Evolutionary conservation across 2,329 filamentous ascomycete species (phyloP).

Genomic region (Alternaria ethzedia): DNA sequence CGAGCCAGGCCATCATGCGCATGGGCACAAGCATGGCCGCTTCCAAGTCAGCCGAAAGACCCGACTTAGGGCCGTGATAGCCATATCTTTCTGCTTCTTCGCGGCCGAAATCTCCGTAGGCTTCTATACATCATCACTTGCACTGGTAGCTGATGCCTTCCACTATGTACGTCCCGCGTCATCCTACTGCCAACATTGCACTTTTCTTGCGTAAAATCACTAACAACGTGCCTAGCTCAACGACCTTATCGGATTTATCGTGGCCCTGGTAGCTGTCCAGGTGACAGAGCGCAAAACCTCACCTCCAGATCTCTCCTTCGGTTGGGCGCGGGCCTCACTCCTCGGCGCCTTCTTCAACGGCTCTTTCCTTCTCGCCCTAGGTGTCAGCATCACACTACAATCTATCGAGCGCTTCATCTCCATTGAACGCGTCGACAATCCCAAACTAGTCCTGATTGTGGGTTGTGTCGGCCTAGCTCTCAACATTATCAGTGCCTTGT

Average conservation of each 20-base stretch:
- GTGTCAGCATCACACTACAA: conserved; percentile 75
- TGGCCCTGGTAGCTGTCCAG: conserved; percentile 69
- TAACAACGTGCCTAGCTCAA: conserved; percentile 61
- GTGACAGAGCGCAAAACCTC: conserved; percentile 62
- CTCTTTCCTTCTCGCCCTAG: conserved; percentile 73
- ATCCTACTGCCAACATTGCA: too few species aligned
- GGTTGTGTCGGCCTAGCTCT: conserved; percentile 70
- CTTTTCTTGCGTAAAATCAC: not conserved
- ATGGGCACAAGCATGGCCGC: conserved; percentile 13
- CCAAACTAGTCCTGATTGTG: conserved; percentile 71
- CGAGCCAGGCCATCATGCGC: conserved; percentile 6
- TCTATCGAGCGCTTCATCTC: conserved; percentile 73
- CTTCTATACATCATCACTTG: conserved; percentile 73
- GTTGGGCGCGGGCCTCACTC: conserved; percentile 77
- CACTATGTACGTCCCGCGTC: conserved; percentile 68
- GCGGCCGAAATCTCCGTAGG: conserved; percentile 64
- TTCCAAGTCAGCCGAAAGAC: conserved; percentile 41
- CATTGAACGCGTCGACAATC: conserved; percentile 65
- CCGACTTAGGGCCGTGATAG: conserved; percentile 50
- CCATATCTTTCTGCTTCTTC: conserved; percentile 56
- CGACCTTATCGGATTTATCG: conserved; percentile 72
- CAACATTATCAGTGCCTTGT: conserved; percentile 70
- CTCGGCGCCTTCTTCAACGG: conserved; percentile 84
- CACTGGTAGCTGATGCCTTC: conserved; percentile 77
- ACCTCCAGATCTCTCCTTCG: conserved; percentile 69